Conservation (phyloP, 2,329 filamentous ascomycete genomes). For the Zalaria obscura region DNA sequence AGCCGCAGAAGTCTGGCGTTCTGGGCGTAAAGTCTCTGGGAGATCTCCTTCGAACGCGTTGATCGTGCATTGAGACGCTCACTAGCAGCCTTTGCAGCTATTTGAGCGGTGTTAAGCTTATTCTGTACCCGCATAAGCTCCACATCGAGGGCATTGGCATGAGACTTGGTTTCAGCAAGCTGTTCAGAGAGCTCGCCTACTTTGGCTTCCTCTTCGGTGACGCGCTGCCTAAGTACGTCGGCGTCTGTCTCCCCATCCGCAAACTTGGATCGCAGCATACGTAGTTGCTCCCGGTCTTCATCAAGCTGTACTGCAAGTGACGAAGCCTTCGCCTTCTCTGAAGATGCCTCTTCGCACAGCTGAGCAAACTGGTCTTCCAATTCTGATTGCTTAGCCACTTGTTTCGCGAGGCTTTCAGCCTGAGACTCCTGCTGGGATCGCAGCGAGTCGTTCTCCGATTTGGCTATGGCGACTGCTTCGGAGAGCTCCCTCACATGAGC, state of each 20-base stretch:
- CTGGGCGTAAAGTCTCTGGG: constrained; percentile 67
- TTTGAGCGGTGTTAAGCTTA: constrained; percentile 43
- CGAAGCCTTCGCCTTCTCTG: constrained; percentile 31
- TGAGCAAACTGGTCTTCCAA: constrained; percentile 23
- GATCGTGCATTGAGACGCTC: constrained; percentile 56
- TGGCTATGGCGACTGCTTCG: constrained; percentile 31
- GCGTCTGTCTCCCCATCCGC: constrained; percentile 75
- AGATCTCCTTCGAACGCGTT: constrained; percentile 65
- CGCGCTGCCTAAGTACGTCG: constrained; percentile 58
- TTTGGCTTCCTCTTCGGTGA: constrained; percentile 63
- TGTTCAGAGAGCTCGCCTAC: constrained; percentile 54
- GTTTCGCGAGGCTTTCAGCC: constrained; percentile 17
- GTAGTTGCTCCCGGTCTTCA: constrained; percentile 56
- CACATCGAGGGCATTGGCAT: constrained; percentile 60
- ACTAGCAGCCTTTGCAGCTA: constrained; percentile 30
- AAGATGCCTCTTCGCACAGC: constrained; percentile 28
- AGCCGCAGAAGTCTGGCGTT: constrained; percentile 74
- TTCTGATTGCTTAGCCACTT: constrained; percentile 17
- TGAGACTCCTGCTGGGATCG: constrained; percentile 25
- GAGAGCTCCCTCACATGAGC: constrained; percentile 30
- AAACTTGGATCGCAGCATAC: constrained; percentile 54
- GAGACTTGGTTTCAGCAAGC: constrained; percentile 61
- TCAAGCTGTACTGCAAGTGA: constrained; percentile 39
- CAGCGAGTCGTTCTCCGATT: constrained; percentile 30
- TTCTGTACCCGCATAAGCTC: constrained; percentile 57